phyloP scores from a whole-genome alignment of 331 rosid genomes.

The Saraca asoca region DNA sequence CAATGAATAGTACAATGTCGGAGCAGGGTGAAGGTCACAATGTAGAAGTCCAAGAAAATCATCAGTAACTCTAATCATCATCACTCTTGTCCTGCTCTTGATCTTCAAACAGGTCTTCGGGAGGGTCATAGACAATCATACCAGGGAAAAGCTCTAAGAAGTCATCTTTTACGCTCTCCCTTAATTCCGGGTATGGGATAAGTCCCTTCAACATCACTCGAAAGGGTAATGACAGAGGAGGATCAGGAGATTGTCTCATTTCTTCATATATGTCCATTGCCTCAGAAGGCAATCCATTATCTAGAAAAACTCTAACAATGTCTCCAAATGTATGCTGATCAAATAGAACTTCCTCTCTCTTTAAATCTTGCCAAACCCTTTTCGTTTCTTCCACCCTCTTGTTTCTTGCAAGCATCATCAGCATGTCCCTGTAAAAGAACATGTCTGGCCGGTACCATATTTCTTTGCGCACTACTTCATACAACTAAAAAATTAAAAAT shows the following conservation, averaged over 20 bases:
- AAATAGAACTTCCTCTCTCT: slow-evolving; percentile 64
- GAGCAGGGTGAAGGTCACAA: slow-evolving; percentile 7
- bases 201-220: slow-evolving; percentile 85
- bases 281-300: slow-evolving; percentile 61
- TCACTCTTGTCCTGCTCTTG: slow-evolving; percentile 39
- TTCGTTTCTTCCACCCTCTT: slow-evolving; percentile 64
- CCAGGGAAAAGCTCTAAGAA: slow-evolving; percentile 77
- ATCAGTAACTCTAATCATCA: slow-evolving; percentile 32
- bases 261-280: slow-evolving; percentile 75
- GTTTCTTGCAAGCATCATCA: slow-evolving; percentile 86
- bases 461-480: slow-evolving; percentile 76
- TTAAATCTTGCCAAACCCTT: slow-evolving; percentile 78
- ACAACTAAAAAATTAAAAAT: slow-evolving; percentile 52
- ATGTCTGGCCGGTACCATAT: slow-evolving; percentile 94
- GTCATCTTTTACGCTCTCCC: slow-evolving; percentile 76
- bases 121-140: slow-evolving; percentile 85
- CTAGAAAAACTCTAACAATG: slow-evolving; percentile 64
- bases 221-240: slow-evolving; percentile 76
- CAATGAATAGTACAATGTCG: neutral
- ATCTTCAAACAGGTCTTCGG: slow-evolving; percentile 84
- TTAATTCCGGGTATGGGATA: slow-evolving; percentile 70
- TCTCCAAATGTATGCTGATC: slow-evolving; percentile 96
- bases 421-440: slow-evolving; percentile 91
- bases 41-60: neutral
- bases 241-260: slow-evolving; percentile 79